A percentile compares a stretch with the other conserved stretches of the same genome.
Conservation (phyloP, 78 protist genomes). For the Creolimax fragrantissima region DNA sequence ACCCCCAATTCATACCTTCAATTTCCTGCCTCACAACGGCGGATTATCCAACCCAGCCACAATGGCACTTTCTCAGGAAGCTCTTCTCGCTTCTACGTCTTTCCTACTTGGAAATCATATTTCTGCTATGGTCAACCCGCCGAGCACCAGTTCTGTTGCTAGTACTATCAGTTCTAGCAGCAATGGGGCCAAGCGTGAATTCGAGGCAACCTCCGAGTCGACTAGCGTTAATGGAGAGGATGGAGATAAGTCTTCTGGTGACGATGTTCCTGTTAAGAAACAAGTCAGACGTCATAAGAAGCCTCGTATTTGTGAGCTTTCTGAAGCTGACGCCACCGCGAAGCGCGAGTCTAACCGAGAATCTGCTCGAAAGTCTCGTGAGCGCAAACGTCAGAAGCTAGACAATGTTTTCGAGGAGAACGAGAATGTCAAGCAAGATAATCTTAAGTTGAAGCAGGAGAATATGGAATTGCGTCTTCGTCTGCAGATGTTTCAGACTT, state of each 20-base stretch:
- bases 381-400: background rate
- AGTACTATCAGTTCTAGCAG: background rate
- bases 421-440: background rate
- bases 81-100: background rate
- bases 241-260: background rate
- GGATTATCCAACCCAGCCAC: background rate
- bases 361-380: conserved; percentile 11
- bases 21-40: background rate
- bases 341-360: conserved; percentile 1
- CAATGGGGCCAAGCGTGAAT: background rate
- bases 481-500: background rate
- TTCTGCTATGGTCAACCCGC: background rate
- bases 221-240: background rate
- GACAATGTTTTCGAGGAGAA: background rate
- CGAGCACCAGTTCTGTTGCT: background rate
- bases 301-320: background rate
- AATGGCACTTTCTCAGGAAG: background rate
- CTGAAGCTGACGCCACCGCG: background rate
- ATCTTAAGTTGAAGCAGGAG: background rate
- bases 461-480: background rate
- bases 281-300: background rate
- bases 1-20: background rate
- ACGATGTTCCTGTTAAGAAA: background rate
- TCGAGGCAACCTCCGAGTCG: background rate
- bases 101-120: background rate